Evolutionary conservation across 495 filamentous ascomycete genomes (phyloP), one percentile per base, ranked within the genome.

Genomic region (Talaromyces wortmannii): DNA sequence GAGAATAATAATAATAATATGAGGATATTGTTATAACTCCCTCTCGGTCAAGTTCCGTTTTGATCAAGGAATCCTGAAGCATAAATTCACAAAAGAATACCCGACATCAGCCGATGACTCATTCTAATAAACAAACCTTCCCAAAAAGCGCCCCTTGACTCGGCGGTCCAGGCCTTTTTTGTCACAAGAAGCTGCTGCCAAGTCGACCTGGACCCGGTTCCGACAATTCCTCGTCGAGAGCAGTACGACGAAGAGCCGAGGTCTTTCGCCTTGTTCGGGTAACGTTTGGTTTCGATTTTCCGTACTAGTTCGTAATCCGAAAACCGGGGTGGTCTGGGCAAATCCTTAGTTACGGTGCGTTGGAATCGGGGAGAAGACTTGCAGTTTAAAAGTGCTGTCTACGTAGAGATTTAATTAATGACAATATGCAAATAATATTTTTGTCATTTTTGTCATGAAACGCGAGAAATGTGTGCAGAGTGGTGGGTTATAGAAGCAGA

Each of bases 221-320:
- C 52, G 52, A 45, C 15, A 46, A 15, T 53, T 53, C 42, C 16
- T 53, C 52, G 52, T 31, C 15, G 30, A 16, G 31, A 7, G 23
- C 18, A 42, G 17, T 12, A 10, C 10, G 11, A 5, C 50, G 30
- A n/a, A 15, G 43, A 30, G 52, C 52, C 52, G 52, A 53, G 52
- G 52, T 53, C 52, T 31, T 13, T 7, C 44, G 44, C 7, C 44
- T 46, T 10, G 44, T 46, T 8, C 44, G 44, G 7, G 13, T 16
- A 15, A 23, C 15, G 10, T 46, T 13, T 17, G 5, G n/a, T n/a
- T n/a, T n/a, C n/a, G n/a, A 31, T 7, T n/a, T 18, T n/a, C n/a
- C 15, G 31, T 50, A 52, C 50, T 52, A 52, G 50, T 32, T 8
- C 7, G 49, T 23, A 52, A 42, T 44, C 31, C 50, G 50, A 43